Evolutionary conservation across 2,329 filamentous ascomycete genomes (phyloP).

Genomic region (Fusarium sp.): DNA sequence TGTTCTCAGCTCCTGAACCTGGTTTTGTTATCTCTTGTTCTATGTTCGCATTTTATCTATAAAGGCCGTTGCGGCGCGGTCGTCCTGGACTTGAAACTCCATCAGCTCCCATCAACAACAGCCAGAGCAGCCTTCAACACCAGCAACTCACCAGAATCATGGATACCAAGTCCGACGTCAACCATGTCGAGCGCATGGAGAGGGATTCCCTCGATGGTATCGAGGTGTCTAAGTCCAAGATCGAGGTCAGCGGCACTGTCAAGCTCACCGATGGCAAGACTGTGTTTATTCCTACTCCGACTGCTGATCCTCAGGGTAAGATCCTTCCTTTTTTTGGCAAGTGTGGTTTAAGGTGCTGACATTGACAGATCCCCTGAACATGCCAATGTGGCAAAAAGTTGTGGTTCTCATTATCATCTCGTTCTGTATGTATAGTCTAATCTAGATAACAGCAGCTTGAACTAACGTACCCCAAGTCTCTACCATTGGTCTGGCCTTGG

Average conservation of each 20-base stretch:
- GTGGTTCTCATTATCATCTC: constrained; percentile 38
- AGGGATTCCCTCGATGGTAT: constrained; percentile 36
- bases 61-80: constrained; percentile 12
- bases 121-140: neutral
- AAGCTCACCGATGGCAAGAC: constrained; percentile 35
- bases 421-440: constrained; percentile 16
- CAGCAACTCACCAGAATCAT: constrained; percentile 20
- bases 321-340: neutral
- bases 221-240: constrained; percentile 33
- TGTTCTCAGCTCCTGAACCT: constrained; percentile 4
- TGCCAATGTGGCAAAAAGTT: constrained; percentile 43
- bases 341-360: neutral
- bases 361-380: constrained; percentile 38
- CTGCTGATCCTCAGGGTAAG: constrained; percentile 34
- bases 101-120: constrained; percentile 22
- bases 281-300: constrained; percentile 39
- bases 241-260: constrained; percentile 40
- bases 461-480: constrained; percentile 13
- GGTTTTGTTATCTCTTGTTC: constrained; percentile 12
- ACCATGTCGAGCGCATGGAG: constrained; percentile 39
- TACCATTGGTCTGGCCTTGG: constrained; percentile 18
- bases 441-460: fast-evolving
- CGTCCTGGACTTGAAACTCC: neutral
- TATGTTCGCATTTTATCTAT: constrained; percentile 19
- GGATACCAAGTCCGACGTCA: constrained; percentile 34